These are phyloP conservation scores for Brasenia schreberi DNA, from an alignment of 164 flowering plant genomes.

Conservation along the genomic window DNA sequence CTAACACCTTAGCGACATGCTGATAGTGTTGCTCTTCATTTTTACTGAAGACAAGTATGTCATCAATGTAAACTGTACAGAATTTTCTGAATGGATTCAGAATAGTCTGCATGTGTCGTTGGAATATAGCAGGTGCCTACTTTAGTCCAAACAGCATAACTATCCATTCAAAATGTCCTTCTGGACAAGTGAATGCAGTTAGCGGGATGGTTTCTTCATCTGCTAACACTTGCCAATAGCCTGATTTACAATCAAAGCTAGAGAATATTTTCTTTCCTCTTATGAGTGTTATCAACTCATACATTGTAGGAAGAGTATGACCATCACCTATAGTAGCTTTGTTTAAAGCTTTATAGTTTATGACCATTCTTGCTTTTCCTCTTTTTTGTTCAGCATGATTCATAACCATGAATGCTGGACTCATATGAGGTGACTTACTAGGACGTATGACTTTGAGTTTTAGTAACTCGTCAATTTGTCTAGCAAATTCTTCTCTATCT, in stretches of 20 bases:
- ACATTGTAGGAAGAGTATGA: background rate
- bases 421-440: too few relatives aligned
- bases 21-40: background rate
- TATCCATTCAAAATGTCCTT: slow-evolving; percentile 9
- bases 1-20: background rate
- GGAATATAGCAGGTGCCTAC: slow-evolving; percentile 6
- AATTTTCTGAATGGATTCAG: background rate
- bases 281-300: background rate
- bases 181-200: slow-evolving; percentile 6
- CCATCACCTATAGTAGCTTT: background rate
- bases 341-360: too few relatives aligned
- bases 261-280: background rate
- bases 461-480: too few relatives aligned
- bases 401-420: too few relatives aligned
- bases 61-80: slow-evolving; percentile 4
- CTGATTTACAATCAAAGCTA: slow-evolving; percentile 7
- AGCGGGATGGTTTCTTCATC: background rate
- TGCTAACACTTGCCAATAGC: too few relatives aligned
- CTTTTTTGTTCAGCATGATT: too few relatives aligned
- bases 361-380: too few relatives aligned
- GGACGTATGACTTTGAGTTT: too few relatives aligned
- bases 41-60: slow-evolving; percentile 2
- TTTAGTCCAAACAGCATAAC: slow-evolving; percentile 11
- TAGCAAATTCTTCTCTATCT: too few relatives aligned
- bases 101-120: slow-evolving; percentile 5